Evolutionary conservation across 768 basidiomycete genomes (phyloP), one percentile per base, ranked within the genome.

Genomic region (Xerocomus spinulosus): DNA sequence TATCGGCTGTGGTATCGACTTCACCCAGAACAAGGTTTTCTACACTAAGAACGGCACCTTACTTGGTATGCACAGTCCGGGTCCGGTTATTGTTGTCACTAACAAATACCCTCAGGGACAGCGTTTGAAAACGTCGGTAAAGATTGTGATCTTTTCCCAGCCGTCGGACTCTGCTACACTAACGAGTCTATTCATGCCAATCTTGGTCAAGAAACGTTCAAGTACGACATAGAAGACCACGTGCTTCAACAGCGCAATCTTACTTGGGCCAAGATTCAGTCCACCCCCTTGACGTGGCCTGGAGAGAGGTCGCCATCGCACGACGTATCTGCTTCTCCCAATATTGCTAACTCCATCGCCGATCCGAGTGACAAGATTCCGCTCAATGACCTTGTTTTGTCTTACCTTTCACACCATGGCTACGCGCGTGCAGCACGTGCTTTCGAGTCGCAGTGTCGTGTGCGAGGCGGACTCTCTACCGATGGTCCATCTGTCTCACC

Each of bases 1-100:
- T 21, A 77, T 99, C 50, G 95, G 95, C 10, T 95, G 92, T 59
- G 95, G 95, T 1, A 77, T 98, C 49, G 92, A 97, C 67, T 96
- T 92, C 61, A 83, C 82, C 36, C 80, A 78, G 17, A 77, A 87
- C 48, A 75, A 77, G 46, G 83, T 82, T 0, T 96, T 97, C 68
- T 96, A 85, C 64, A 96, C 93, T 25, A 92, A 87, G 71, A 95
- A 95, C 50, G 89, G 91, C 12, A 66, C 72, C 14, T 73, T 82
- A 53, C 73, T 92, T 37, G 83, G 88, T 86, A 59, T 20, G 55
- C 33, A 17, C 14, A 13, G 25, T 25, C 34, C 28, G 40, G 42
- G 10, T 38, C 24, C 3, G 13, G 35, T 25, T 35, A 26, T 45
- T 53, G 29, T 60, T 46, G 8, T 30, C 46, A 60, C 48, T 48